Evolutionary conservation across 306 rosid species (phyloP).

Genomic region (Vicia faba): DNA sequence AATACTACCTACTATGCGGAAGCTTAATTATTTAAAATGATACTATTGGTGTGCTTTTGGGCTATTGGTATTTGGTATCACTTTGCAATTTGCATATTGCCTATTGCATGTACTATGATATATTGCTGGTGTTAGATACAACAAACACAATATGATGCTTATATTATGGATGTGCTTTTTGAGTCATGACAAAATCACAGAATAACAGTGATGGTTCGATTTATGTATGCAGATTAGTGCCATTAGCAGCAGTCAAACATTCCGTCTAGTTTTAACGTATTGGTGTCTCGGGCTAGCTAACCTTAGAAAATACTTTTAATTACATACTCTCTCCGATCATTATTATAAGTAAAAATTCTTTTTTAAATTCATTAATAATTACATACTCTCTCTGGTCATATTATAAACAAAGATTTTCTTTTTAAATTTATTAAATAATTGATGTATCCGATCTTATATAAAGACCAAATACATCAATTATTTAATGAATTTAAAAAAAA

Average conservation of each 20-base stretch:
- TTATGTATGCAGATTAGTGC: background rate
- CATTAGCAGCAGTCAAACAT: conserved; percentile 36
- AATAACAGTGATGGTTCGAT: background rate
- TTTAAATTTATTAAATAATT: no score
- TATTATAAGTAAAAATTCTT: no score
- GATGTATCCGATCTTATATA: no score
- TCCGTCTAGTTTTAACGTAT: conserved; percentile 20
- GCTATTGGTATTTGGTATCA: conserved; percentile 22
- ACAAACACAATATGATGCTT: conserved; percentile 30
- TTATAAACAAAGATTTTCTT: no score
- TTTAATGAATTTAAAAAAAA: no score
- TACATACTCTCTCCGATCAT: no score
- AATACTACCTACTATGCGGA: conserved; percentile 44
- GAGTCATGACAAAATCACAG: conserved; percentile 31
- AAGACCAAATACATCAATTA: no score
- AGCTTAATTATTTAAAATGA: background rate
- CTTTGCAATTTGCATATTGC: background rate
- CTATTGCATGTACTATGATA: background rate
- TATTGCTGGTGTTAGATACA: conserved; percentile 13
- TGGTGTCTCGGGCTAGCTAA: background rate
- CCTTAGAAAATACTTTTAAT: background rate
- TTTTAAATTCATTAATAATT: no score
- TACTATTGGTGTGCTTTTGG: conserved; percentile 12
- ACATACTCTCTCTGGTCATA: no score
- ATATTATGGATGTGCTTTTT: conserved; percentile 33